Conservation (phyloP, 2,329 filamentous ascomycete species). For the Aphanocladium album region DNA sequence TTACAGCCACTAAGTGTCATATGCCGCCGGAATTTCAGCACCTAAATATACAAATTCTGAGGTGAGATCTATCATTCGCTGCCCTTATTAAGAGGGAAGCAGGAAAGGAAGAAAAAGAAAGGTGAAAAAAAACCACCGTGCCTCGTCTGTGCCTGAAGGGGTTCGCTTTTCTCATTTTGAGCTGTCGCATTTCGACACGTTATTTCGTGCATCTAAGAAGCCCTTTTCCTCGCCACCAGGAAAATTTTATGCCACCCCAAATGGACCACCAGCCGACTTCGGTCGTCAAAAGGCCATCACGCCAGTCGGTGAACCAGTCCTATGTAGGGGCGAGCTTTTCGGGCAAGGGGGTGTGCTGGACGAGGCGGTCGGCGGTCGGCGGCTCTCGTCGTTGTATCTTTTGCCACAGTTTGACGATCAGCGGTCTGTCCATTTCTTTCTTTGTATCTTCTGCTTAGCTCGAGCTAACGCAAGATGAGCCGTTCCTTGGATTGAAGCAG, state of each 20-base stretch:
- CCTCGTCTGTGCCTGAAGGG: background rate
- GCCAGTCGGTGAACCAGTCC: constrained; percentile 3
- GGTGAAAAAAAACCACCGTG: background rate
- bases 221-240: background rate
- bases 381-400: background rate
- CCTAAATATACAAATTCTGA: background rate
- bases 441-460: background rate
- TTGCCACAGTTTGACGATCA: constrained; percentile 4
- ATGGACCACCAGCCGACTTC: background rate
- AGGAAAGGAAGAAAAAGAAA: background rate
- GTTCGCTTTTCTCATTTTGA: background rate
- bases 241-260: no score
- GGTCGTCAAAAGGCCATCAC: background rate
- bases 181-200: background rate
- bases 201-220: background rate
- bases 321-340: background rate
- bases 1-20: no score
- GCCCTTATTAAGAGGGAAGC: background rate
- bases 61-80: constrained; percentile 9
- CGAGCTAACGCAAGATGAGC: background rate
- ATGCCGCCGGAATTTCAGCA: no score
- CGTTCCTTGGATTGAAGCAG: background rate
- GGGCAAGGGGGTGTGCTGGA: background rate
- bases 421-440: background rate
- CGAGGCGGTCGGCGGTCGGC: background rate